Conservation (phyloP, 163 green algal species). For the Scenedesmus sp. region DNA sequence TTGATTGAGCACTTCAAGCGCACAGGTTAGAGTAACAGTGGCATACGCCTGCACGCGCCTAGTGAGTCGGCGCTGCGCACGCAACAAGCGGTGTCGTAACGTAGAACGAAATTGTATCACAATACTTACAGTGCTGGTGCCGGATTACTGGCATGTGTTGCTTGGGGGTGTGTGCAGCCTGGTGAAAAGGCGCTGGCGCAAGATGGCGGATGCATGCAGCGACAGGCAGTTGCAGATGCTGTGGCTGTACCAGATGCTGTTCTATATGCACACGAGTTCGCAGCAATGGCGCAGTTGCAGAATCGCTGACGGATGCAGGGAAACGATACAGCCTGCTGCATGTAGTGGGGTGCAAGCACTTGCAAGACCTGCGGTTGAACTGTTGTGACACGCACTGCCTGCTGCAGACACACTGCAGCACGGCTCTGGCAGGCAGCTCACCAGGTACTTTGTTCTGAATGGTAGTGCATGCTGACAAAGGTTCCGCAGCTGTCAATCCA, state of each 20-base stretch:
- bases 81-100: background rate
- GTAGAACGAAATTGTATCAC: background rate
- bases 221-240: too few relatives aligned
- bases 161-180: too few relatives aligned
- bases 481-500: background rate
- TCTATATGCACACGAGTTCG: too few relatives aligned
- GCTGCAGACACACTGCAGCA: background rate
- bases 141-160: too few relatives aligned
- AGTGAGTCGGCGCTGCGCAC: background rate
- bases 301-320: background rate
- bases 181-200: too few relatives aligned
- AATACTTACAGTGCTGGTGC: background rate
- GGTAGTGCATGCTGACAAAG: conserved; percentile 5
- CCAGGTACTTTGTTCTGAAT: background rate
- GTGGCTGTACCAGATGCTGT: too few relatives aligned
- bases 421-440: background rate
- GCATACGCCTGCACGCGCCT: too few relatives aligned
- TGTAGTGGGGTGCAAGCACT: background rate
- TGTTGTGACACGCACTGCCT: background rate
- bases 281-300: too few relatives aligned
- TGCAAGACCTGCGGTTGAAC: background rate
- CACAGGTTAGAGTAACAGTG: background rate
- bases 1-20: background rate
- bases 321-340: background rate
- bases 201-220: too few relatives aligned